Evolutionary conservation across 768 basidiomycete genomes (phyloP).

Genomic region (Daedaleopsis nitida): DNA sequence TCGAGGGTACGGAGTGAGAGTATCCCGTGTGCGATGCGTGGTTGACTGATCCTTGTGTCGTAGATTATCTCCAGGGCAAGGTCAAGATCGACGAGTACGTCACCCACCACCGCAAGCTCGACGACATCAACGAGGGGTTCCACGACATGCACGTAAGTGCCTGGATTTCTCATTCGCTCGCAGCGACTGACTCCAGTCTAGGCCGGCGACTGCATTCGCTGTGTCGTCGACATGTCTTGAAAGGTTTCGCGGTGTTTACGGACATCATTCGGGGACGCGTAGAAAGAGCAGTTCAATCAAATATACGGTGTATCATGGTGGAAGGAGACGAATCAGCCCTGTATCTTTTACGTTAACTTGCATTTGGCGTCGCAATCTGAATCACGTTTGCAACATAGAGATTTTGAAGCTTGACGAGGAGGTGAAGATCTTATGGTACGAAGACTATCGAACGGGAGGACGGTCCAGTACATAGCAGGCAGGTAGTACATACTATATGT

Average conservation of each 20-base stretch:
- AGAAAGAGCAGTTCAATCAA: neutral
- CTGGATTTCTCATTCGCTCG: neutral
- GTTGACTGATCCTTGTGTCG: neutral
- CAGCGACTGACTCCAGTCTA: constrained; percentile 31
- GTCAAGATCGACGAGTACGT: constrained; percentile 96
- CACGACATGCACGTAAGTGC: constrained; percentile 92
- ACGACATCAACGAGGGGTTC: constrained; percentile 86
- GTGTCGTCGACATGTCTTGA: constrained; percentile 83
- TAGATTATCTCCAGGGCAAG: constrained; percentile 80
- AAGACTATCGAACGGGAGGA: too few species aligned
- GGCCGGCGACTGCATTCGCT: constrained; percentile 90
- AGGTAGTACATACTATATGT: too few species aligned
- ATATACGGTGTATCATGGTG: constrained; percentile 1
- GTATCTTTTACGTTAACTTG: neutral
- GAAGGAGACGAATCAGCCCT: neutral
- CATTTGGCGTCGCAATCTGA: neutral
- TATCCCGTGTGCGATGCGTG: constrained; percentile 9
- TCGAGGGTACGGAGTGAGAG: constrained; percentile 59
- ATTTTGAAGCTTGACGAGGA: too few species aligned
- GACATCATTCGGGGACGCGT: neutral
- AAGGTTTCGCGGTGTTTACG: neutral
- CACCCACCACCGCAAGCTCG: constrained; percentile 77
- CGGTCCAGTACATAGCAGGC: too few species aligned
- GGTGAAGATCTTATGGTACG: too few species aligned
- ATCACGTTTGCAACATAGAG: too few species aligned